phyloP scores from a whole-genome alignment of 1,284 basidiomycete species.

The Paramarasmius palmivorus region DNA sequence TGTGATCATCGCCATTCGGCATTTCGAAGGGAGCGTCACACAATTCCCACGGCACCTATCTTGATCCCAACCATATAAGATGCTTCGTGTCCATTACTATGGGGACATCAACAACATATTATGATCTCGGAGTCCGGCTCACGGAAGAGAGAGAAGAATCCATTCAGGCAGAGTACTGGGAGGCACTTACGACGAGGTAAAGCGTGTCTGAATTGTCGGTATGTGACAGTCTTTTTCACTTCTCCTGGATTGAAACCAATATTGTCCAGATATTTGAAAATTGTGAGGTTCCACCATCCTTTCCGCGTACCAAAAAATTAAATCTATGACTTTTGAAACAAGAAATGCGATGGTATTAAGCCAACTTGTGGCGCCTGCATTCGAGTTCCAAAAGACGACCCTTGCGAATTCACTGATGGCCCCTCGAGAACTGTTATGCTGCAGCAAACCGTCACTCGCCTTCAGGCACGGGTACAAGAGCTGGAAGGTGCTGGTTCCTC shows the following conservation, averaged over 20 bases:
- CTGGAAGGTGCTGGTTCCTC: constrained; percentile 14
- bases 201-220: constrained; percentile 3
- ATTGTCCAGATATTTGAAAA: neutral
- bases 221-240: neutral
- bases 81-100: too few relatives aligned
- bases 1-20: too few relatives aligned
- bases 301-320: neutral
- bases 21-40: too few relatives aligned
- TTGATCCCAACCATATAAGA: too few relatives aligned
- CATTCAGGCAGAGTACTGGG: neutral
- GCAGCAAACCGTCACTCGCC: constrained; percentile 18
- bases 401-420: constrained; percentile 22
- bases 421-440: constrained; percentile 20
- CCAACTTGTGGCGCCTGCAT: constrained; percentile 23
- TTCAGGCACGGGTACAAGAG: constrained; percentile 19
- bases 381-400: constrained; percentile 20
- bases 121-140: too few relatives aligned
- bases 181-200: neutral
- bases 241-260: neutral
- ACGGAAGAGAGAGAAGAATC: neutral
- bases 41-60: too few relatives aligned
- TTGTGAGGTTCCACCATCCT: neutral
- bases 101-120: too few relatives aligned
- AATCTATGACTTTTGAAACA: neutral
- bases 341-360: constrained; percentile 24